These are phyloP conservation scores for Nidularia sp. DNA, from an alignment of 768 basidiomycete genomes.

Conservation along the genomic window DNA sequence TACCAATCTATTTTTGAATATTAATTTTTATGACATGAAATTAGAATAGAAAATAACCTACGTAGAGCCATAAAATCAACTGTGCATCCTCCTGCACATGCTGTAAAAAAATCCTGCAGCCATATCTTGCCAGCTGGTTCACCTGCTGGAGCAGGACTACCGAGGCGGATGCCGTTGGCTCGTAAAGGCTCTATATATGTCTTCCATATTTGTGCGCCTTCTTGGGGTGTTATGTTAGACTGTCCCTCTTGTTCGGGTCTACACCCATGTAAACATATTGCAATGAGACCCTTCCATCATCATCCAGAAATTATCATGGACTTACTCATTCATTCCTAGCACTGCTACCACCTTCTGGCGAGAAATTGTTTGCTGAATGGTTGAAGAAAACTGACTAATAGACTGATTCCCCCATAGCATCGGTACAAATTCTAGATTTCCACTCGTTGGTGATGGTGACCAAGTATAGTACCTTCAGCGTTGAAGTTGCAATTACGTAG, in stretches of 20 bases:
- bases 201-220: conserved; percentile 50
- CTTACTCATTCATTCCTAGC: conserved; percentile 26
- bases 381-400: conserved; percentile 26
- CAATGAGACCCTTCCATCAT: too few relatives aligned
- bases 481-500: background rate
- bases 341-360: conserved; percentile 24
- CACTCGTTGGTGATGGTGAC: conserved; percentile 19
- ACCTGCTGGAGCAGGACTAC: conserved; percentile 50
- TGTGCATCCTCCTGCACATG: conserved; percentile 45
- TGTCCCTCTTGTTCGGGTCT: conserved; percentile 25
- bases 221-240: conserved; percentile 42
- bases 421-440: conserved; percentile 40
- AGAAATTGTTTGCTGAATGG: conserved; percentile 32
- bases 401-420: conserved; percentile 41
- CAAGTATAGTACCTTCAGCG: conserved; percentile 38
- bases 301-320: too few relatives aligned
- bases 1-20: conserved; percentile 37
- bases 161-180: conserved; percentile 39
- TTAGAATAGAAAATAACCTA: conserved; percentile 16
- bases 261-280: too few relatives aligned
- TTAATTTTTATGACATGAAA: background rate
- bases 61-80: conserved; percentile 57
- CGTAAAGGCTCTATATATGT: conserved; percentile 47
- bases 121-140: conserved; percentile 50
- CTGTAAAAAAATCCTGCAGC: conserved; percentile 47